Conservation (phyloP, 164 flowering plant species). For the Brasenia schreberi region DNA sequence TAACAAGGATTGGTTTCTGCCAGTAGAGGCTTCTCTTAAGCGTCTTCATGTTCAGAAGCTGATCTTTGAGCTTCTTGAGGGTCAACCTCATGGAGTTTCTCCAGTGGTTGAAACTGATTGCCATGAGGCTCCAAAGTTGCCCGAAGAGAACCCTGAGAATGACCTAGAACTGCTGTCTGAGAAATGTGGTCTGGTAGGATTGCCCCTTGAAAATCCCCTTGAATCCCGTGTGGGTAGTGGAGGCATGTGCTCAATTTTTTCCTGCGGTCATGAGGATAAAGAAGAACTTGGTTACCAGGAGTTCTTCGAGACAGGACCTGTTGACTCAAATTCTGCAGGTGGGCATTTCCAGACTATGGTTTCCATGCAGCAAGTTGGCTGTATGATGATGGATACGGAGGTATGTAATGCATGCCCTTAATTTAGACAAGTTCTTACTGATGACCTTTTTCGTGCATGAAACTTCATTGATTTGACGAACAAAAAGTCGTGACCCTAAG, state of each 20-base stretch:
- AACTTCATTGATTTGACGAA: no score
- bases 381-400: conserved; percentile 24
- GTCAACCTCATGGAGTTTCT: conserved; percentile 17
- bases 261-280: conserved; percentile 21
- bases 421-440: not conserved
- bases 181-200: conserved; percentile 10
- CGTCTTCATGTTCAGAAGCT: conserved; percentile 50
- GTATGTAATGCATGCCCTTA: conserved; percentile 15
- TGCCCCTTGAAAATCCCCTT: conserved; percentile 16
- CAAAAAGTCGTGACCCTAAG: no score
- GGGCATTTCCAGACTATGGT: conserved; percentile 21
- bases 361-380: conserved; percentile 19
- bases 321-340: conserved; percentile 24
- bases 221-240: conserved; percentile 19
- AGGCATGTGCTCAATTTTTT: conserved; percentile 31
- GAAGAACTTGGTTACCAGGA: conserved; percentile 40
- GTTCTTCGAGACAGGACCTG: conserved; percentile 29
- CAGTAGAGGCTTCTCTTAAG: conserved; percentile 75
- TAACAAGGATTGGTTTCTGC: conserved; percentile 62
- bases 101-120: conserved; percentile 18
- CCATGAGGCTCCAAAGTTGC: conserved; percentile 11
- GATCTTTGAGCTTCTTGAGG: conserved; percentile 41
- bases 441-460: no score
- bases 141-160: conserved; percentile 13
- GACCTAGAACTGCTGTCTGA: conserved; percentile 27